These are phyloP conservation scores for Biscogniauxia sp. DNA, from an alignment of 2,329 filamentous ascomycete genomes.

Conservation along the genomic window DNA sequence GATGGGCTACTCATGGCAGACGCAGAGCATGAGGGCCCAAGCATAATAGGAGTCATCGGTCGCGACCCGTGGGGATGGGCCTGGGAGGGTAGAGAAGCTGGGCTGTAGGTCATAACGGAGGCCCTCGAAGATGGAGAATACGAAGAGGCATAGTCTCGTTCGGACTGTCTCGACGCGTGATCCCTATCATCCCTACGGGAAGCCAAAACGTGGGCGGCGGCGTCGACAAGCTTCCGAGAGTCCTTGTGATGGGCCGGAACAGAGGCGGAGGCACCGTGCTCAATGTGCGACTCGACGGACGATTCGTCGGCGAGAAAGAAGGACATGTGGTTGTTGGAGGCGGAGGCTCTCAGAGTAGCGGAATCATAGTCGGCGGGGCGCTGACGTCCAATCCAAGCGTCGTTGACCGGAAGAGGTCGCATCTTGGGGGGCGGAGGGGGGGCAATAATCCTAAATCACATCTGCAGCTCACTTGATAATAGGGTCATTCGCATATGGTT, in stretches of 20 bases:
- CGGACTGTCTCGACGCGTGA: slow-evolving; percentile 11
- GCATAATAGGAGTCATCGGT: slow-evolving; percentile 45
- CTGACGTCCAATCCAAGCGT: slow-evolving; percentile 39
- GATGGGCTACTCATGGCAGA: slow-evolving; percentile 48
- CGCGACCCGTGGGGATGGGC: slow-evolving; percentile 37
- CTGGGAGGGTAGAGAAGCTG: slow-evolving; percentile 29
- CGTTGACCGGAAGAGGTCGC: slow-evolving; percentile 47
- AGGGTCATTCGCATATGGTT: slow-evolving; percentile 1
- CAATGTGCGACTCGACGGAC: slow-evolving; percentile 41
- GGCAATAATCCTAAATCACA: slow-evolving; percentile 7
- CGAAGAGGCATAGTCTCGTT: slow-evolving; percentile 17
- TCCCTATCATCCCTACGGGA: slow-evolving; percentile 24
- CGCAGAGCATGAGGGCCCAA: slow-evolving; percentile 38
- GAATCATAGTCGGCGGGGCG: slow-evolving; percentile 38
- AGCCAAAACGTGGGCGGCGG: background rate
- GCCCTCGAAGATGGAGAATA: slow-evolving; percentile 31
- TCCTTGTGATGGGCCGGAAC: slow-evolving; percentile 31
- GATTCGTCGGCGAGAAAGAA: slow-evolving; percentile 52
- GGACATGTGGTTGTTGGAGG: slow-evolving; percentile 45
- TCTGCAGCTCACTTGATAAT: slow-evolving; percentile 9
- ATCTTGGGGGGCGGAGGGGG: slow-evolving; percentile 28
- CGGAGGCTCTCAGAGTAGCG: slow-evolving; percentile 32
- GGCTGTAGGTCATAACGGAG: slow-evolving; percentile 33
- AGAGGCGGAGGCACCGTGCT: slow-evolving; percentile 27
- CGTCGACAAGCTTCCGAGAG: slow-evolving; percentile 27